phyloP scores from a whole-genome alignment of 805 yeast genomes.

The Spathaspora passalidarum region DNA sequence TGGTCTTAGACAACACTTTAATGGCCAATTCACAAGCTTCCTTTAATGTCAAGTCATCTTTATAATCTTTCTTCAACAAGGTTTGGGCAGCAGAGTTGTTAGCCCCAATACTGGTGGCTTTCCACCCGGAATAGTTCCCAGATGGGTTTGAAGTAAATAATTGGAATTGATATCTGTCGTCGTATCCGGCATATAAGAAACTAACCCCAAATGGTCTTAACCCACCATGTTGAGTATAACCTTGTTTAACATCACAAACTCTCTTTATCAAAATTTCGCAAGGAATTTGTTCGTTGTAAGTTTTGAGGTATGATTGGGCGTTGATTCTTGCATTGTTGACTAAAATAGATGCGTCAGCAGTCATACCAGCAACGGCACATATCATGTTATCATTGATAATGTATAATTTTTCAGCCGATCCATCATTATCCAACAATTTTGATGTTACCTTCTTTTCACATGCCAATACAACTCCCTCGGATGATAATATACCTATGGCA shows the following conservation, averaged over 20 bases:
- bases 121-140: constrained; percentile 98
- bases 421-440: constrained; percentile 89
- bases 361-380: constrained; percentile 97
- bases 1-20: constrained; percentile 89
- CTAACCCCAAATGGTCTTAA: constrained; percentile 98
- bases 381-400: constrained; percentile 76
- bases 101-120: constrained; percentile 95
- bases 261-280: constrained; percentile 85
- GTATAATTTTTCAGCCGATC: constrained; percentile 90
- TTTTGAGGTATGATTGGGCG: constrained; percentile 82
- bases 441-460: constrained; percentile 96
- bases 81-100: constrained; percentile 97
- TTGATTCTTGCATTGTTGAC: constrained; percentile 80
- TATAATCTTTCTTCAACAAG: constrained; percentile 89
- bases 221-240: constrained; percentile 98
- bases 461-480: constrained; percentile 89
- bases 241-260: constrained; percentile 92
- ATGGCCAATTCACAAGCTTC: constrained; percentile 87
- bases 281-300: constrained; percentile 92
- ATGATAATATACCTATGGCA: constrained; percentile 72
- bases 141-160: constrained; percentile 94
- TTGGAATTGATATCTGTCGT: constrained; percentile 86
- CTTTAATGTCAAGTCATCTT: constrained; percentile 66
- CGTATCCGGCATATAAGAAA: constrained; percentile 93
- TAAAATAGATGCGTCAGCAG: constrained; percentile 91